Evolutionary conservation across 164 flowering plant genomes (phyloP).

Genomic region (Nymphaea colorata): DNA sequence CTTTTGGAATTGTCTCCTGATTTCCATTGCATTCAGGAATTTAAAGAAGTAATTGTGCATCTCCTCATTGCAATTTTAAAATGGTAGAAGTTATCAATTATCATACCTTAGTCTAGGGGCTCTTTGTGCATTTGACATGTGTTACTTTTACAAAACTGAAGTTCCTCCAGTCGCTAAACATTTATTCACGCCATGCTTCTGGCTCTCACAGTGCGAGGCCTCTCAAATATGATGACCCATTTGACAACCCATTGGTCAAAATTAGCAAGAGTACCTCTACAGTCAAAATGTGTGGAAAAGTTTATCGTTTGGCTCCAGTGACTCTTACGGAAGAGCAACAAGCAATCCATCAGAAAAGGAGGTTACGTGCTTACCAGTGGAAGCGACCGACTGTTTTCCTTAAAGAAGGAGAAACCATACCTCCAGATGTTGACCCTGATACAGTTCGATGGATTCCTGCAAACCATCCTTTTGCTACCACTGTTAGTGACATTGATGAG

Average conservation of each 20-base stretch:
- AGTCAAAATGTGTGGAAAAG: slow-evolving; percentile 91
- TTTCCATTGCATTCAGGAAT: too few relatives aligned
- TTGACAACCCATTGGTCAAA: slow-evolving; percentile 86
- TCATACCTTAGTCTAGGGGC: neutral
- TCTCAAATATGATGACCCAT: slow-evolving; percentile 92
- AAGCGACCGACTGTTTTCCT: slow-evolving; percentile 86
- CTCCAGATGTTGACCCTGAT: slow-evolving; percentile 95
- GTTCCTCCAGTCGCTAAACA: neutral
- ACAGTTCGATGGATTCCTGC: slow-evolving; percentile 97
- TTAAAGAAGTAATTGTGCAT: too few relatives aligned
- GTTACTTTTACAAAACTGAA: neutral
- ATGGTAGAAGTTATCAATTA: neutral
- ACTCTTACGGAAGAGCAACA: slow-evolving; percentile 75
- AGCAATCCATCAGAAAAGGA: slow-evolving; percentile 73
- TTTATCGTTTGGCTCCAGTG: slow-evolving; percentile 82
- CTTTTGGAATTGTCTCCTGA: too few relatives aligned
- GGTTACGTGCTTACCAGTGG: slow-evolving; percentile 98
- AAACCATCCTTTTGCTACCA: slow-evolving; percentile 97
- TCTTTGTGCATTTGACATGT: neutral
- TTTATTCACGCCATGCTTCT: neutral
- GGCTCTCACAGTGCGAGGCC: slow-evolving; percentile 46
- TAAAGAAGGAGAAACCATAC: slow-evolving; percentile 86
- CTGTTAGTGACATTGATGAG: slow-evolving; percentile 78
- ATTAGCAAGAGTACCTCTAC: slow-evolving; percentile 57
- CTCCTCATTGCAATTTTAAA: too few relatives aligned